Evolutionary conservation across 1,139 yeast species (phyloP).

Genomic region (Sugiyamaella pinicola): DNA sequence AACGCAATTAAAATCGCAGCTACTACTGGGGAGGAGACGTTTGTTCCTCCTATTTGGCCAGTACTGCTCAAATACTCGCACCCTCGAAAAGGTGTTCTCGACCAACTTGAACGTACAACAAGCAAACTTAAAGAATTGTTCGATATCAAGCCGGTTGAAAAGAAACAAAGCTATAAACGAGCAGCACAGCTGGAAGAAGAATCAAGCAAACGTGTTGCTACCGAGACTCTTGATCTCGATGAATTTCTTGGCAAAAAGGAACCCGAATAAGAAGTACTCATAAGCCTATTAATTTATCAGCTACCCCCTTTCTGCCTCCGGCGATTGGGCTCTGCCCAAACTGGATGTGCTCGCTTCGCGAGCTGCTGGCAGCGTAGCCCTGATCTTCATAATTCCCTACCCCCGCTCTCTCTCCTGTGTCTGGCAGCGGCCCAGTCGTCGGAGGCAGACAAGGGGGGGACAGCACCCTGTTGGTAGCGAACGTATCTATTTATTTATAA

Average conservation of each 20-base stretch:
- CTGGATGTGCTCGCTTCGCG: no score
- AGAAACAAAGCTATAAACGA: conserved; percentile 10
- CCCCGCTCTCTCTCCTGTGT: no score
- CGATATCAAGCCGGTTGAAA: conserved; percentile 30
- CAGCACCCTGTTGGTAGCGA: no score
- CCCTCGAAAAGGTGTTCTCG: conserved; percentile 28
- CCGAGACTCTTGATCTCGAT: conserved; percentile 27
- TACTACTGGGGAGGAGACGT: conserved; percentile 31
- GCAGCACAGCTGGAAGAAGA: conserved; percentile 23
- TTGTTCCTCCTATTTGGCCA: conserved; percentile 31
- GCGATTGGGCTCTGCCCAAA: no score
- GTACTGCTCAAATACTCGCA: conserved; percentile 28
- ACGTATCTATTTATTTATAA: not conserved
- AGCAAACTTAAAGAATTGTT: conserved; percentile 31
- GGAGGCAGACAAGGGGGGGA: no score
- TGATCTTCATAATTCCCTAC: no score
- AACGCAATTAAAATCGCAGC: conserved; percentile 40
- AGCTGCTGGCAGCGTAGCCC: no score
- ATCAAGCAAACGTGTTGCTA: conserved; percentile 22
- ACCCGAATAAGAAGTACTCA: not conserved
- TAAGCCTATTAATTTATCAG: no score
- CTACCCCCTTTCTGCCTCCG: no score
- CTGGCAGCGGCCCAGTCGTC: no score
- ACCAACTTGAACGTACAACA: conserved; percentile 26
- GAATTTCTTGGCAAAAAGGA: conserved; percentile 21